Evolutionary conservation across 306 rosid species (phyloP).

Genomic region (Lathyrus aphaca): DNA sequence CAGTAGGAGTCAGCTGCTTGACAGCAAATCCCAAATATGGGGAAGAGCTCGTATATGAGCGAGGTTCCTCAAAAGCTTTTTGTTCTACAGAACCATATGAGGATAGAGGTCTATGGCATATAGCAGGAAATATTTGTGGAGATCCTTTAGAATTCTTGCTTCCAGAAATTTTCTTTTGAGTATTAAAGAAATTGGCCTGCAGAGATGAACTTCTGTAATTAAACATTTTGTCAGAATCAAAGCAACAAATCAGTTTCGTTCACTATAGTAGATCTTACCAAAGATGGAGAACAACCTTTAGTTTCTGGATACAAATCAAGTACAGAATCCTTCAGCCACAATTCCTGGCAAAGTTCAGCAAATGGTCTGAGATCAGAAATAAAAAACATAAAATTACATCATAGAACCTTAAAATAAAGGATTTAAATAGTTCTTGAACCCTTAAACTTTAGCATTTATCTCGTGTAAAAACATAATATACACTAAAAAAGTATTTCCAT

Average conservation of each 20-base stretch:
- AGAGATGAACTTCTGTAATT: conserved; percentile 41
- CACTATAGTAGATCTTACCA: conserved; percentile 70
- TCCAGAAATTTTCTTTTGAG: conserved; percentile 60
- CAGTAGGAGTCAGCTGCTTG: conserved; percentile 82
- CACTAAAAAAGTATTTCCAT: conserved; percentile 2
- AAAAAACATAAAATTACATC: conserved; percentile 43
- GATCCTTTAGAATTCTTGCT: conserved; percentile 59
- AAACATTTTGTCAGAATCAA: conserved; percentile 34
- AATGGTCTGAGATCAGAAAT: conserved; percentile 55
- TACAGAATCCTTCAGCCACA: conserved; percentile 86
- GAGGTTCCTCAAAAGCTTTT: conserved; percentile 64
- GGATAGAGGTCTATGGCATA: conserved; percentile 73
- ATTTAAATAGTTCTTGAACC: conserved; percentile 39
- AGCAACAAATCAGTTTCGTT: conserved; percentile 30
- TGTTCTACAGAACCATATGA: conserved; percentile 59
- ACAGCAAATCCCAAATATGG: conserved; percentile 71
- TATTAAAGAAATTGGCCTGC: conserved; percentile 81
- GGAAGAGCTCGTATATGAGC: conserved; percentile 62
- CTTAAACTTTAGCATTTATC: conserved; percentile 6
- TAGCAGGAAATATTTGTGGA: conserved; percentile 48
- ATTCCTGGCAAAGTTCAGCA: conserved; percentile 78
- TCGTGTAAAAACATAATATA: conserved; percentile 6
- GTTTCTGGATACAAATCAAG: conserved; percentile 82
- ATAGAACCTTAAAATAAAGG: conserved; percentile 28
- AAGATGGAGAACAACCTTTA: conserved; percentile 64